phyloP scores from a whole-genome alignment of 2,329 filamentous ascomycete genomes.

The Microsporum audouinii region DNA sequence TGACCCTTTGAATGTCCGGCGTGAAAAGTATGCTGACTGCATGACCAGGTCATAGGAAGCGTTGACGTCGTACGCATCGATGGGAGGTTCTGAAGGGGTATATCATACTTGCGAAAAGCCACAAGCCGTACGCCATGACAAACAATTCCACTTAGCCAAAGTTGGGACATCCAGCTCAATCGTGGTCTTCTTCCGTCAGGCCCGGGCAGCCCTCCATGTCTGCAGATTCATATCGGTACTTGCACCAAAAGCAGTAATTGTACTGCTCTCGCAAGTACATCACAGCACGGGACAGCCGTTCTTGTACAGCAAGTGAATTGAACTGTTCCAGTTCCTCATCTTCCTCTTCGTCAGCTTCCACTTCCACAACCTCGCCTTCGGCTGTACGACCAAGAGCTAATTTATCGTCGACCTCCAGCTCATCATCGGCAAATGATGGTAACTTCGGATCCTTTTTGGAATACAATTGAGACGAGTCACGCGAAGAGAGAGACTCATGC shows the following conservation, averaged over 20 bases:
- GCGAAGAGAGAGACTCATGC: slow-evolving; percentile 47
- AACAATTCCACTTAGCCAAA: background rate
- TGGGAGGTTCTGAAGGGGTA: background rate
- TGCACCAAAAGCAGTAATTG: slow-evolving; percentile 94
- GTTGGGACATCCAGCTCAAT: slow-evolving; percentile 31
- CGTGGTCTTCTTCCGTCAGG: slow-evolving; percentile 69
- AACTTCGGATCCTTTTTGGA: slow-evolving; percentile 22
- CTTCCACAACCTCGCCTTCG: slow-evolving; percentile 29
- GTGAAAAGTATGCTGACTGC: background rate
- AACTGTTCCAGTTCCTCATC: slow-evolving; percentile 74
- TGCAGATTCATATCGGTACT: slow-evolving; percentile 56
- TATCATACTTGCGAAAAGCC: background rate
- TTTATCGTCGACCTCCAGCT: slow-evolving; percentile 59
- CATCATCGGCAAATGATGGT: slow-evolving; percentile 44
- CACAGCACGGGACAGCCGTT: slow-evolving; percentile 57
- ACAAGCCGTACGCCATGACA: background rate
- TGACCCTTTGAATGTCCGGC: background rate
- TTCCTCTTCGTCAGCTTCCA: slow-evolving; percentile 48
- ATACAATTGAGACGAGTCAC: slow-evolving; percentile 24
- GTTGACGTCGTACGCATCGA: background rate
- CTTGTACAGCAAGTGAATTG: slow-evolving; percentile 53
- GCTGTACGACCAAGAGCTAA: slow-evolving; percentile 23
- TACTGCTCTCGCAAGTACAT: slow-evolving; percentile 58
- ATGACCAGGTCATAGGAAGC: background rate
- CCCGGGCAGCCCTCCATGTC: slow-evolving; percentile 90